Base-by-base conservation (phyloP, 164 flowering plant genomes). In the Chloranthus sessilifolius region DNA sequence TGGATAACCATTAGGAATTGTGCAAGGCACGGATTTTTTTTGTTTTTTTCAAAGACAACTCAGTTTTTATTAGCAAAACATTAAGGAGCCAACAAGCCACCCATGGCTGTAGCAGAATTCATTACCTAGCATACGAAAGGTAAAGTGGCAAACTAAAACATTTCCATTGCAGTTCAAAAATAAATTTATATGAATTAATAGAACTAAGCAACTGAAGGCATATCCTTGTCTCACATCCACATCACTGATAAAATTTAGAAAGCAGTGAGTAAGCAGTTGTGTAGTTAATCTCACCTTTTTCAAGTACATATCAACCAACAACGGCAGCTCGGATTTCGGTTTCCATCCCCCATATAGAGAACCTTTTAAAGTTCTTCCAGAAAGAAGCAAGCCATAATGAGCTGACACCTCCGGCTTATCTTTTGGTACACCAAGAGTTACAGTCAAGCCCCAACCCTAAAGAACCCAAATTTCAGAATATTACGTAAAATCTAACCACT, bases 391-490 rank as follows among this genome's bases (percentile, higher is more conserved):
- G 62, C 64, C 85, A 56, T 79, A 94, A 58, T 94, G 99, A 53
- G 99, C 79, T 51, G 75, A 57, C 14, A 87, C 37, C 58, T 79
- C 92, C 28, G 99, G 97, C 38, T 83, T 82, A 57, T 43, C 67
- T 74, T 89, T 88, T 25, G 99, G 97, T 22, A 94, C 99, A 40
- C 99, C 99, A 49, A 94, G 97, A 12, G 95, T 89, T 30, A 89
- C 90, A 6, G 97, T 77, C 73, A 82, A 38, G 40, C 99, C 97
- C 92, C 95, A 89, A 61, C 97, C 99, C 96, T 91, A 45, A 21
- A 21, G 17, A 30, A 49, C 37, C 42, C 30, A 42, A 7, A 8
- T 24, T 15, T n/a, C 14, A 52, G 29, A 55, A 45, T 1, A 34
- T 15, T 5, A 9, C 12, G 23, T 34, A 17, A 35, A 59, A 28